Evolutionary conservation across 1,139 yeast genomes (phyloP).

Genomic region (Kodamaea sp.): DNA sequence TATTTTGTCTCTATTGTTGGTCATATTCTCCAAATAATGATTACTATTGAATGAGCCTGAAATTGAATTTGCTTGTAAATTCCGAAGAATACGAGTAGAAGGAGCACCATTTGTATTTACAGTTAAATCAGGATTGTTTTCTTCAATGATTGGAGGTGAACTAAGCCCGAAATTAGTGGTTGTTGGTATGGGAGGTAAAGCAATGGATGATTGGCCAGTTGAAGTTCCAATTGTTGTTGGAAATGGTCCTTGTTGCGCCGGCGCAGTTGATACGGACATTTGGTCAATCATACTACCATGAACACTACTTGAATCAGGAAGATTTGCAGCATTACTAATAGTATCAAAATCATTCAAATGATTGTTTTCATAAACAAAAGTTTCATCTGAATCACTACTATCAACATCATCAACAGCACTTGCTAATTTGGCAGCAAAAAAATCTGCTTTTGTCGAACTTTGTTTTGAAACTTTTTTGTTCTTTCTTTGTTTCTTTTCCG

Average conservation of each 20-base stretch:
- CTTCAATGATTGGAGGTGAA: neutral
- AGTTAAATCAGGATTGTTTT: neutral
- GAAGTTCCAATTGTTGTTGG: conserved; percentile 1
- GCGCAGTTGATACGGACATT: neutral
- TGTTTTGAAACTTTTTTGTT: conserved; percentile 16
- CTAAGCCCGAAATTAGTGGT: conserved; percentile 6
- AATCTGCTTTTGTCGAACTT: conserved; percentile 69
- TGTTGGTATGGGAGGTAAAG: neutral
- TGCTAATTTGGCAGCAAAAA: conserved; percentile 91
- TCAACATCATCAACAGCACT: conserved; percentile 91
- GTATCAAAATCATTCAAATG: conserved; percentile 23
- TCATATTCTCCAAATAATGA: conserved; percentile 18
- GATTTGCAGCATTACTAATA: conserved; percentile 9
- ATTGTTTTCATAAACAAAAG: conserved; percentile 80
- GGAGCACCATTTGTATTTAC: too few species aligned
- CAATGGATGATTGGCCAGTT: too few species aligned
- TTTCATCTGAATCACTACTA: conserved; percentile 85
- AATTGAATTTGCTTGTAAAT: conserved; percentile 6
- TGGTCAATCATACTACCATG: conserved; percentile 11
- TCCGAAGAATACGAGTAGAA: too few species aligned
- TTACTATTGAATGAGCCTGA: conserved; percentile 23
- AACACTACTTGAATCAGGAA: conserved; percentile 11
- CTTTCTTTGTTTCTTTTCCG: conserved; percentile 8
- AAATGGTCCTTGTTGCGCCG: conserved; percentile 1
- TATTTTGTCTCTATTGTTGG: conserved; percentile 16